Evolutionary conservation across 1,284 basidiomycete genomes (phyloP).

Genomic region (Erythrobasidium hasegawianum): DNA sequence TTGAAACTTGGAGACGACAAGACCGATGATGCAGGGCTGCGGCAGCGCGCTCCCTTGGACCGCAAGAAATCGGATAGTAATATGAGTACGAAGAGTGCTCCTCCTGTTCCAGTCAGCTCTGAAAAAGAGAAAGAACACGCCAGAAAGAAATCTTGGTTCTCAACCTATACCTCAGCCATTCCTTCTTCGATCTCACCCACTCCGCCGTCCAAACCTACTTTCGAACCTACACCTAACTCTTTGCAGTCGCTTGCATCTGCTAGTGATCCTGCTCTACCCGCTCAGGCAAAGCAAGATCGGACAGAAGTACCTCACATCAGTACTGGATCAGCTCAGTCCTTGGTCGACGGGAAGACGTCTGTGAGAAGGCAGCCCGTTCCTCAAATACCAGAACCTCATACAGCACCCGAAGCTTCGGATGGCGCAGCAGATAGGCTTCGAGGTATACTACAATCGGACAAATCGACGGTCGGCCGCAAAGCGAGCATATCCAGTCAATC

Average conservation of each 20-base stretch:
- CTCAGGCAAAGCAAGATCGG: background rate
- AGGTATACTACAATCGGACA: conserved; percentile 2
- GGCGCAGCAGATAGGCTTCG: conserved; percentile 2
- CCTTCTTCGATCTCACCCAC: background rate
- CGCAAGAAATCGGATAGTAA: conserved; percentile 22
- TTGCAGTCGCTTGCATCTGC: too few species aligned
- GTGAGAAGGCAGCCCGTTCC: background rate
- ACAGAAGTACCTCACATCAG: too few species aligned
- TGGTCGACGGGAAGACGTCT: background rate
- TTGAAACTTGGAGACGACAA: conserved; percentile 26
- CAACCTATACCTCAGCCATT: background rate
- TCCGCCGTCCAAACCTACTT: background rate
- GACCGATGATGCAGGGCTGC: conserved; percentile 1
- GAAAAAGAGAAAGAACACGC: conserved; percentile 20
- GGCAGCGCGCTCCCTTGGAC: background rate
- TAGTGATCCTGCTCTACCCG: conserved; percentile 1
- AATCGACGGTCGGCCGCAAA: background rate
- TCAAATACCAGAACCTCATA: background rate
- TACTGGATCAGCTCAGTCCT: background rate
- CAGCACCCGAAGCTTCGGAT: background rate
- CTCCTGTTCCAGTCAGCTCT: background rate
- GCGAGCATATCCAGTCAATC: background rate
- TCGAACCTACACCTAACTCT: background rate
- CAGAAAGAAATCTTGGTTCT: conserved; percentile 35
- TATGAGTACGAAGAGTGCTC: conserved; percentile 3